Base-by-base conservation (phyloP, 176 grass and related monocot genomes). In the Carex myosuroides region DNA sequence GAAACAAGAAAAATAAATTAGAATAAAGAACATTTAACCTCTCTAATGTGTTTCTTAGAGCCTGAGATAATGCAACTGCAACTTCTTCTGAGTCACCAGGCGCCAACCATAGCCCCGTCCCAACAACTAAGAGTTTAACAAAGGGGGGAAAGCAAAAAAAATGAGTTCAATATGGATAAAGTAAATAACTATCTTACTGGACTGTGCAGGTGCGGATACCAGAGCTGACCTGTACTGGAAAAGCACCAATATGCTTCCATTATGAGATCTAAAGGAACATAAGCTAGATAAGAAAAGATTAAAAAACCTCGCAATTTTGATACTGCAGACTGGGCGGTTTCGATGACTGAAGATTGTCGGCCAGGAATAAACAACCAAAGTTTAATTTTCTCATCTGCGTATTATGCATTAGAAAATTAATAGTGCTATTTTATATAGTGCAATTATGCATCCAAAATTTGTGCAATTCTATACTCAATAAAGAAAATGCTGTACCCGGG, bases 51-150 rank as follows among this genome's bases (percentile, higher is more conserved):
- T 92, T 99, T 90, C 93, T 88, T 74, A 99, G 89, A 79, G 93
- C 96, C 64, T 99, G 91, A 85, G 88, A 85, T 85, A 99, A 85
- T 83, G 93, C 93, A 85, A 94, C 81, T 44, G 91, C 89, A 67
- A 99, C 86, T 84, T 99, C 96, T 93, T 99, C 93, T 59, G 91
- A 99, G 84, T 95, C 94, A 61, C 96, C 96, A 83, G 96, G 96
- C 33, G 91, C 89, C 79, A 94, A 82, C 96, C 96, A 99, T 71
- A 99, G 87, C 75, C 91, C 96, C 90, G 81, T 93, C 83, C 89
- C 92, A 88, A 88, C 66, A 88, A 95, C 96, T 99, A 83, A 29
- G 3, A 83, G 22, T 68, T 67, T 32, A 68, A 32, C 21, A 42
- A 16, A 8, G 50, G 13, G 14, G 13, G 6, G 32, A 18, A 18